Evolutionary conservation across 768 basidiomycete genomes (phyloP).

Genomic region (Mycena indigotica): DNA sequence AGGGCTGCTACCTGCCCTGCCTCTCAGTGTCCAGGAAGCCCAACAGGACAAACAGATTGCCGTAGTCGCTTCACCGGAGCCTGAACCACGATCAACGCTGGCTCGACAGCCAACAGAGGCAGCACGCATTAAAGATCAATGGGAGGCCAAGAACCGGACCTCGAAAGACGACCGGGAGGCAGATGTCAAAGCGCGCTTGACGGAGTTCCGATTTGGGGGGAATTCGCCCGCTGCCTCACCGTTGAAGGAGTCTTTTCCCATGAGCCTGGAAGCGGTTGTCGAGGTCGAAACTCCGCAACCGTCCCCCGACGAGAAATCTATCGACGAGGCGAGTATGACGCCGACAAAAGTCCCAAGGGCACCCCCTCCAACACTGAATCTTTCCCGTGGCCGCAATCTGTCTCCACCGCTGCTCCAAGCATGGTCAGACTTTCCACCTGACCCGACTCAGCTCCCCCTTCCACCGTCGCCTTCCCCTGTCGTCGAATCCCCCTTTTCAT

Average conservation of each 20-base stretch:
- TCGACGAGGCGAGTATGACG: neutral
- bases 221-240: constrained; percentile 20
- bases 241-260: neutral
- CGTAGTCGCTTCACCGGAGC: constrained; percentile 26
- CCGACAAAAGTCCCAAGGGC: constrained; percentile 5
- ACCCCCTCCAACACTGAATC: constrained; percentile 18
- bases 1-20: constrained; percentile 55
- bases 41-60: constrained; percentile 41
- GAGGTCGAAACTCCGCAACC: constrained; percentile 17
- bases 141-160: constrained; percentile 48
- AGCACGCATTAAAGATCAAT: constrained; percentile 53
- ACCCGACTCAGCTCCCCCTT: constrained; percentile 5
- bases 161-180: neutral
- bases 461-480: constrained; percentile 4
- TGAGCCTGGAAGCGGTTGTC: constrained; percentile 10
- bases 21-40: constrained; percentile 43
- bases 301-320: neutral
- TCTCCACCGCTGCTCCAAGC: constrained; percentile 17
- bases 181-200: constrained; percentile 27
- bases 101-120: constrained; percentile 44
- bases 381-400: constrained; percentile 5
- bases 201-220: constrained; percentile 40
- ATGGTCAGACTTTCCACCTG: constrained; percentile 14
- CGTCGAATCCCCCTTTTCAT: neutral
- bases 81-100: constrained; percentile 14